These are phyloP conservation scores for Hypsizygus marmoreus DNA, from an alignment of 768 basidiomycete species.

Conservation along the genomic window DNA sequence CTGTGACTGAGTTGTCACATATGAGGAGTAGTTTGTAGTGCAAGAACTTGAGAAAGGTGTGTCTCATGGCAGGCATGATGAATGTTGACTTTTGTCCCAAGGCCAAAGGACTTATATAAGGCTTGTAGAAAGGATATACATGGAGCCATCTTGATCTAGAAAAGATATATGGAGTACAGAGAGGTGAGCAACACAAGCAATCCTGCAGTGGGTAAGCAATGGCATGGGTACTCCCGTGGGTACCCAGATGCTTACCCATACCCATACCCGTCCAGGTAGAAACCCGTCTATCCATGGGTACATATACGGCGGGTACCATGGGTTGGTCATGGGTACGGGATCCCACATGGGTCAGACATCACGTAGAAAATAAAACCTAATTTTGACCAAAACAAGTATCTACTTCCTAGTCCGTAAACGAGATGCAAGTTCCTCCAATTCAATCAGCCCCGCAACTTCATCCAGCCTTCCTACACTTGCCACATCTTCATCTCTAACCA, in stretches of 20 bases:
- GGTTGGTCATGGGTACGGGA: background rate
- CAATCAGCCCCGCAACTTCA: slow-evolving; percentile 1
- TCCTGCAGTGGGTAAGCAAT: background rate
- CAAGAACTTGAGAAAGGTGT: too few species aligned
- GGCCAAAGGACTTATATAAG: too few species aligned
- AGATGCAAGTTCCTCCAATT: background rate
- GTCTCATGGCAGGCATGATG: too few species aligned
- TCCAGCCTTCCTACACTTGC: background rate
- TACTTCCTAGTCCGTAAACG: background rate
- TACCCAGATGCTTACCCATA: background rate
- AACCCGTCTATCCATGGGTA: background rate
- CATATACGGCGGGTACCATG: background rate
- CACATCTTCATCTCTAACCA: slow-evolving; percentile 8
- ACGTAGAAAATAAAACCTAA: background rate
- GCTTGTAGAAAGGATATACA: too few species aligned
- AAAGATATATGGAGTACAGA: too few species aligned
- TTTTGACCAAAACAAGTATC: background rate
- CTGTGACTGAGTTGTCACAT: too few species aligned
- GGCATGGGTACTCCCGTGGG: slow-evolving; percentile 7
- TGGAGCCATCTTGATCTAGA: too few species aligned
- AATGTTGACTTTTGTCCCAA: too few species aligned
- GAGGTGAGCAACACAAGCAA: too few species aligned
- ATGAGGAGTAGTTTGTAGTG: too few species aligned
- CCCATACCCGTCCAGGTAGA: slow-evolving; percentile 7
- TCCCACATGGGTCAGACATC: background rate